Base-by-base conservation (phyloP, 1,284 basidiomycete species). In the Grifola frondosa region DNA sequence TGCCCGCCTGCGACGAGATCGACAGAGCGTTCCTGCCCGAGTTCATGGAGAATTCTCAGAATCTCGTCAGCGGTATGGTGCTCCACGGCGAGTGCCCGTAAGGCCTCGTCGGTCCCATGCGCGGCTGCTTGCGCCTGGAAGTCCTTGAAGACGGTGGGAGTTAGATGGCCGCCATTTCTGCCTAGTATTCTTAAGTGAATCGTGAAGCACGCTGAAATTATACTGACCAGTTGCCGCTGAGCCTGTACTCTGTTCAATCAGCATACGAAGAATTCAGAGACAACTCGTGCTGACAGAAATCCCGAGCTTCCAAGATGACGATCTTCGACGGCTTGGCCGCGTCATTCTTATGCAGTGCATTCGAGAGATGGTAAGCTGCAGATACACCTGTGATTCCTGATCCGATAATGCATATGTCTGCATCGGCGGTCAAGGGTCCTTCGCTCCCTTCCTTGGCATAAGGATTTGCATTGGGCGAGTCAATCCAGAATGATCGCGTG, bases 111-210 rank as follows among this genome's bases (percentile, higher is more conserved):
- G 0, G 63, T 60, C 0, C 81, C 82, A 48, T 77, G 77, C 4
- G 46, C 41, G 7, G 57, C 39, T 20, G 66, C 52, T 9, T 70
- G 67, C 0, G 55, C 48, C 0, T 54, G 41, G 52, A 88, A 88
- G 0, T 66, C 64, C 1, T 56, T 44, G 59, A 80, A 83, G 1
- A 66, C 60, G 29, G 63, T 63, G 0, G 82, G 75, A 0, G 81
- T 82, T 16, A 91, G 70, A 56, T 91, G 88, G 0, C 89, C 88
- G 0, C 88, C 88, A 51, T 91, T 91, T 13, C 88, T 68, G 42
- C 86, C 87, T 86, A 31, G 3, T 9, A 42, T 13, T 33, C 8
- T 26, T 36, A 17, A 31, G 47, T 26, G 10, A 24, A 32, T 40
- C 30, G 37, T 32, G 13, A 9, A 17, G 17, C 7, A 31, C 20